Evolutionary conservation across 2,329 filamentous ascomycete species (phyloP).

Genomic region (Penicillium brevicompactum): DNA sequence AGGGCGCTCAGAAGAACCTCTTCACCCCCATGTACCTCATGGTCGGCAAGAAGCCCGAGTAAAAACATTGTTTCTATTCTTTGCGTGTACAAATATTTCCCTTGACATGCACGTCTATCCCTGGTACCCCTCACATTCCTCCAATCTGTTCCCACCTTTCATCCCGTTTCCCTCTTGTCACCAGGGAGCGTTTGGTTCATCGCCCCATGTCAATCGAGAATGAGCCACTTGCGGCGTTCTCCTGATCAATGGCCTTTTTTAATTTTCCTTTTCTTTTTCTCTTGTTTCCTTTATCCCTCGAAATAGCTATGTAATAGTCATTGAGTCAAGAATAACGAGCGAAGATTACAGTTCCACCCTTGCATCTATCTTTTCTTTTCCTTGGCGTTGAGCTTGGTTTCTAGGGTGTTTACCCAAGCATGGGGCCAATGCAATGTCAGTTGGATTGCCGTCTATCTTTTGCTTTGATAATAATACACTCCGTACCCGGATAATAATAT

Average conservation of each 20-base stretch:
- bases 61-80: constrained; percentile 20
- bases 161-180: constrained; percentile 9
- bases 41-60: constrained; percentile 80
- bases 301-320: constrained; percentile 31
- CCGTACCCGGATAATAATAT: too few relatives aligned
- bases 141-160: constrained; percentile 8
- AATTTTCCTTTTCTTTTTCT: constrained; percentile 10
- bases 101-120: constrained; percentile 15
- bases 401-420: not conserved
- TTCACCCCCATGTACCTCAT: constrained; percentile 99
- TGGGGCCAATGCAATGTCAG: too few relatives aligned
- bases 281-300: constrained; percentile 20
- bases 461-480: too few relatives aligned
- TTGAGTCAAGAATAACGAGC: constrained; percentile 32
- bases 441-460: too few relatives aligned
- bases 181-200: constrained; percentile 7
- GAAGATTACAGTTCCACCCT: constrained; percentile 16
- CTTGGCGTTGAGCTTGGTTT: not conserved
- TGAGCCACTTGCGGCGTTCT: constrained; percentile 2
- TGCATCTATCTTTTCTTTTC: not conserved
- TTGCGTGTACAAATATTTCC: constrained; percentile 9
- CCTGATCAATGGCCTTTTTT: constrained; percentile 16
- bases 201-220: constrained; percentile 9
- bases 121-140: constrained; percentile 14
- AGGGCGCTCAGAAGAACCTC: constrained; percentile 83